phyloP scores from a whole-genome alignment of 139 green algal species.

The Chlamydomonas eustigma region DNA sequence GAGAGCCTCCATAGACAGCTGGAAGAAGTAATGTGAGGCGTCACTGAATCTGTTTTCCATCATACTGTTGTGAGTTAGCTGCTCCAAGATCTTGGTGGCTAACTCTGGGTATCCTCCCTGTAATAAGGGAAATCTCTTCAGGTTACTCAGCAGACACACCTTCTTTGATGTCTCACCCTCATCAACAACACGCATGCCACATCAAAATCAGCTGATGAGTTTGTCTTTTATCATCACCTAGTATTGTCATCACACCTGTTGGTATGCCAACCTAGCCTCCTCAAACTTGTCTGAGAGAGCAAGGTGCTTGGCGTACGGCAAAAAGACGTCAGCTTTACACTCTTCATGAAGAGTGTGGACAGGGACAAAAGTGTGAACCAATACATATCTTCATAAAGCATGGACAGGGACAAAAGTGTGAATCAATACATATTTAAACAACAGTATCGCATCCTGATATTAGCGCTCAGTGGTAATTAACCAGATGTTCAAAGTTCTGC shows the following conservation, averaged over 20 bases:
- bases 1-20: conserved; percentile 58
- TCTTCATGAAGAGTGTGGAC: background rate
- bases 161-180: too few species aligned
- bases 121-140: background rate
- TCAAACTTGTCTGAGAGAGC: conserved; percentile 43
- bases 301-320: conserved; percentile 62
- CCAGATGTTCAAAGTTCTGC: too few species aligned
- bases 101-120: conserved; percentile 37
- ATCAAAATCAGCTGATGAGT: too few species aligned
- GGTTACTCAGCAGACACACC: too few species aligned
- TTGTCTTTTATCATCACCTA: too few species aligned
- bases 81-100: conserved; percentile 55
- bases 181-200: too few species aligned
- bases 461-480: too few species aligned
- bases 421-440: too few species aligned
- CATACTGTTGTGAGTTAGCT: conserved; percentile 62
- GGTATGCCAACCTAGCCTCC: conserved; percentile 37
- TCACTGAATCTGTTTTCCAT: conserved; percentile 53
- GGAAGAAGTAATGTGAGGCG: conserved; percentile 60
- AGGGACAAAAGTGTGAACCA: background rate
- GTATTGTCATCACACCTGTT: conserved; percentile 20
- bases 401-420: background rate
- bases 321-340: conserved; percentile 33
- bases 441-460: too few species aligned
- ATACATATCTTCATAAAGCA: too few species aligned